phyloP scores from a whole-genome alignment of 2,329 filamentous ascomycete species.

The Neonectria faginata region DNA sequence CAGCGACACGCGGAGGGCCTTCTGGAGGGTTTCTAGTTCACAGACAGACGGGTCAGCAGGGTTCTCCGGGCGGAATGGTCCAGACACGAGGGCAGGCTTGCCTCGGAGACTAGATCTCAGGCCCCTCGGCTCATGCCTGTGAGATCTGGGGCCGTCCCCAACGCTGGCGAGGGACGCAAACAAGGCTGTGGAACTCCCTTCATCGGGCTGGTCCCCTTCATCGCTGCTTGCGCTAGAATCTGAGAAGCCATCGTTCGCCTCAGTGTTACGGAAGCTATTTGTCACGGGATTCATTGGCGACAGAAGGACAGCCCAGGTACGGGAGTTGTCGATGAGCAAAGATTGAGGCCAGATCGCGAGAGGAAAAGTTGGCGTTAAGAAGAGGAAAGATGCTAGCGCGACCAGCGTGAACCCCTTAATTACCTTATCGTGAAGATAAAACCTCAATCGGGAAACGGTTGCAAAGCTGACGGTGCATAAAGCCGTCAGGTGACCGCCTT shows the following conservation, averaged over 20 bases:
- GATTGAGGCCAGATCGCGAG: conserved; percentile 21
- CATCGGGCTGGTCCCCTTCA: conserved; percentile 26
- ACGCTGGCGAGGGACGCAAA: conserved; percentile 1
- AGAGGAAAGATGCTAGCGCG: conserved; percentile 7
- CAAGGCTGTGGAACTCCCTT: conserved; percentile 26
- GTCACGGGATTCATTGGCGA: conserved; percentile 32
- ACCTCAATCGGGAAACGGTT: conserved; percentile 18
- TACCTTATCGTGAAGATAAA: conserved; percentile 30
- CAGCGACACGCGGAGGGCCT: conserved; percentile 40
- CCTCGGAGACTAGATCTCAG: conserved; percentile 21
- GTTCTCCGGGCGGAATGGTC: background rate
- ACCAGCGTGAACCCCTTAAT: conserved; percentile 24
- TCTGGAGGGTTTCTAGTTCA: conserved; percentile 21
- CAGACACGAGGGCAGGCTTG: conserved; percentile 2
- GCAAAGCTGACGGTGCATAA: conserved; percentile 6
- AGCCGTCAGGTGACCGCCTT: conserved; percentile 12
- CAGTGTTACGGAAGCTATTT: conserved; percentile 29
- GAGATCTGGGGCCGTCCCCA: conserved; percentile 20
- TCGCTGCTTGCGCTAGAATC: conserved; percentile 28
- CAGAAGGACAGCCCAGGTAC: conserved; percentile 16
- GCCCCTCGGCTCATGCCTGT: conserved; percentile 22
- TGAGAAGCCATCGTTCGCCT: conserved; percentile 26
- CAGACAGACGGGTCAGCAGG: conserved; percentile 5
- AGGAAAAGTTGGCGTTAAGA: conserved; percentile 22
- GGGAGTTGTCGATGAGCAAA: conserved; percentile 25